Base-by-base conservation (phyloP, 2,329 filamentous ascomycete species). In the Diaporthe aspalathi region DNA sequence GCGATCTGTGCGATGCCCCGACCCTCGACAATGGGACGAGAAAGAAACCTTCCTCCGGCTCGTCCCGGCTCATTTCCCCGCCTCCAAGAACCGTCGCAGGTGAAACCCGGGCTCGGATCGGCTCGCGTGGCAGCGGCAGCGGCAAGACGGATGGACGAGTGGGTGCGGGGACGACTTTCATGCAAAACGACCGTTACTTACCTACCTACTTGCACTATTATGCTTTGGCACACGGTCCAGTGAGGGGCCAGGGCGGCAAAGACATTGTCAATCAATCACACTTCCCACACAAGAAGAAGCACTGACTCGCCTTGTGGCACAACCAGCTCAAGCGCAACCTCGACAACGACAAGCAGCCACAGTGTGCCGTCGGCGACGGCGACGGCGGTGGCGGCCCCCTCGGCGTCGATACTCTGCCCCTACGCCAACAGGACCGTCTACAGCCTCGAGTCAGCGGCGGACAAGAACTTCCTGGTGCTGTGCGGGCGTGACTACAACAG, bases 401-500 rank as follows among this genome's bases (percentile, higher is more conserved):
- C 67, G 3, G 9, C 57, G 1, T 68, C 56, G 17, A 75, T 78
- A 63, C n/a, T 53, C 24, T 83, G 81, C 60, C 81, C 81, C 1
- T 14, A 50, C 17, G 76, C 78, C 71, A 83, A 83, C 74, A 75
- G 76, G 40, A 82, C 80, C 7, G 73, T 78, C n/a, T 82, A 80
- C 73, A 68, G 72, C 4, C 52, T 75, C 20, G 40, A 70, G 35
- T 50, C 57, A 3, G 49, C 60, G 1, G 63, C 72, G 29, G 56
- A 74, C 35, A 75, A 75, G 43, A 74, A 72, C 22, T 82, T 77
- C 72, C 50, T 79, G 1, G 71, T 82, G 8, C 72, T 82, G 11
- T 83, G 81, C 72, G 78, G 79, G 22, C 70, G 78, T 35, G 81
- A 83, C 74, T 83, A 82, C 76, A 78, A 78, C 74, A 74, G 73